Evolutionary conservation across 257 asterid genomes (phyloP).

Genomic region (Solanum sparsipilum): DNA sequence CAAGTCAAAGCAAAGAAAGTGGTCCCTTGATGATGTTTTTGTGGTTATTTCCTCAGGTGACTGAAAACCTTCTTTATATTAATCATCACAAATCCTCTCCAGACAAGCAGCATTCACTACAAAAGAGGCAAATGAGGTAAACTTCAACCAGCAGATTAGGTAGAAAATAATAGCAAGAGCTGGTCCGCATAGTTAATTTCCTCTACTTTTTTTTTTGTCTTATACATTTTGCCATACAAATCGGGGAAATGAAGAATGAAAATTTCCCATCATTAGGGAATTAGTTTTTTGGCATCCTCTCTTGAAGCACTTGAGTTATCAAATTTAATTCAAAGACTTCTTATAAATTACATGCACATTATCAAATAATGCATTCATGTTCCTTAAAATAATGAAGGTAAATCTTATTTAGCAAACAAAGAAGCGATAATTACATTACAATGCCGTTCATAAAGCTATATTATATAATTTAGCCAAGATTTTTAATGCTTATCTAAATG

Average conservation of each 20-base stretch:
- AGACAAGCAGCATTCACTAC: not conserved
- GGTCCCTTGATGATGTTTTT: slow-evolving; percentile 84
- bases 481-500: not conserved
- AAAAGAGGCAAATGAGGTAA: not conserved
- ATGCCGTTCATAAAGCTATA: not conserved
- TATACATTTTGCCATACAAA: not conserved
- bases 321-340: not conserved
- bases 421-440: not conserved
- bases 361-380: not conserved
- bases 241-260: not conserved
- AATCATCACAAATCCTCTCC: not conserved
- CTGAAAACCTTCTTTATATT: slow-evolving; percentile 14
- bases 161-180: not conserved
- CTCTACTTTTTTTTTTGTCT: not conserved
- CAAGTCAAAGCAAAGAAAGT: slow-evolving; percentile 52
- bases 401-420: not conserved
- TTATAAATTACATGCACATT: not conserved
- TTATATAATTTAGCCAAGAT: not conserved
- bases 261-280: not conserved
- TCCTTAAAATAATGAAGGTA: not conserved
- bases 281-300: not conserved
- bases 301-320: not conserved
- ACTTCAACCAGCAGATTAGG: not conserved
- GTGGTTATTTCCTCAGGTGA: slow-evolving; percentile 67
- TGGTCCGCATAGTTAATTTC: not conserved